phyloP scores from a whole-genome alignment of 768 basidiomycete genomes.

The Calocybe cyanea region DNA sequence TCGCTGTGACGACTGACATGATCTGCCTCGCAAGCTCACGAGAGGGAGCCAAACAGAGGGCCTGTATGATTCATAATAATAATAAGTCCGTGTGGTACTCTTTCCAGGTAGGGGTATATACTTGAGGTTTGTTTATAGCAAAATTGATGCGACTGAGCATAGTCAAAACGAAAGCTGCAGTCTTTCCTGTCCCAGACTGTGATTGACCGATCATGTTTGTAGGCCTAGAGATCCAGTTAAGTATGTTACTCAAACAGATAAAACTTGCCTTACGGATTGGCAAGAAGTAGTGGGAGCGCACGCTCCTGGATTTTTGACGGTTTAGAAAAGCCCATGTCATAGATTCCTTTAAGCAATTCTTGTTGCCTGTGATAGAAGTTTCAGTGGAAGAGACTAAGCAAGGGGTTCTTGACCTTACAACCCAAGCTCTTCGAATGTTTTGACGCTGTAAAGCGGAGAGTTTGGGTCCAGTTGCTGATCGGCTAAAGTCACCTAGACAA shows the following conservation, averaged over 20 bases:
- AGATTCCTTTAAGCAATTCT: constrained; percentile 90
- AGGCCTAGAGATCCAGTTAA: constrained; percentile 51
- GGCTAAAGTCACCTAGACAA: constrained; percentile 81
- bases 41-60: constrained; percentile 95
- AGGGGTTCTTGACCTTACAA: constrained; percentile 49
- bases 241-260: neutral
- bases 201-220: constrained; percentile 99
- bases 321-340: constrained; percentile 93
- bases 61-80: constrained; percentile 40
- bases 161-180: constrained; percentile 95
- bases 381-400: neutral
- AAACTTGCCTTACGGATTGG: constrained; percentile 64
- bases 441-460: constrained; percentile 91
- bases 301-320: constrained; percentile 99
- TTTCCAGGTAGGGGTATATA: constrained; percentile 21
- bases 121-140: constrained; percentile 78
- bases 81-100: neutral
- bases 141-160: constrained; percentile 96
- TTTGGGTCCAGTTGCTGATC: constrained; percentile 95
- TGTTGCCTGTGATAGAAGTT: constrained; percentile 48
- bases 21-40: constrained; percentile 97
- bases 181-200: constrained; percentile 98
- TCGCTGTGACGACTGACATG: constrained; percentile 88
- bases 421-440: constrained; percentile 94
- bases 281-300: constrained; percentile 85